Base-by-base conservation (phyloP, 2,329 filamentous ascomycete species). In the Cladosporium sp. region DNA sequence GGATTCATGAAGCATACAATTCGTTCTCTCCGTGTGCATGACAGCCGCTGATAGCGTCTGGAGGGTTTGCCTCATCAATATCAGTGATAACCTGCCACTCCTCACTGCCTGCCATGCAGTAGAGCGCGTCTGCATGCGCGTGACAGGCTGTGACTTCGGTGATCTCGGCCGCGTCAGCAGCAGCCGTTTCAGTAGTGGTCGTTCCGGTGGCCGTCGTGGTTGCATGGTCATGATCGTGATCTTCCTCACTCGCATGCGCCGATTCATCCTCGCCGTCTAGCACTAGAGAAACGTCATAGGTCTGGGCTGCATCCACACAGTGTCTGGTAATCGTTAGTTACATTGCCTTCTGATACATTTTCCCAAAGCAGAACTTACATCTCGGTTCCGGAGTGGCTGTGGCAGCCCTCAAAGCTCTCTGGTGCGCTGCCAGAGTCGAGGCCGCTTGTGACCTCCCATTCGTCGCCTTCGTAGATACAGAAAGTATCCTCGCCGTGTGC, bases 41-140 rank as follows among this genome's bases (percentile, higher is more conserved):
- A 72, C 90, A 91, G 63, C 78, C 86, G 0, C 88, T 90, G 71
- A 87, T 91, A 61, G 84, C 78, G 0, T 87, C 79, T 1, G 89
- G 87, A 84, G 82, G 54, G 82, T 81, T 1, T 84, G 87, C 21
- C 81, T 82, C 4, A 85, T 89, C 2, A 81, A 70, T 79, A 7
- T 77, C 77, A 0, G 74, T 75, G 11, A 49, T 56, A 7, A 63
- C 60, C 25, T 63, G 23, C 60, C 60, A 63, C 26, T 63, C 60
- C n/a, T 56, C 60, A 11, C 34, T 51, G 2, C 78, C 79, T 13
- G 73, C 78, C 69, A 82, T 74, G 67, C 83, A 85, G 68, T 75
- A 82, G 58, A 67, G 59, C 14, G 46, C 61, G 1, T 65, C 64
- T 14, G 58, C 65, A 48, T 72, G 70, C 26, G 39, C 60, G 59